Evolutionary conservation across 2,329 filamentous ascomycete species (phyloP).

Genomic region (Arthrinium puccinioides): DNA sequence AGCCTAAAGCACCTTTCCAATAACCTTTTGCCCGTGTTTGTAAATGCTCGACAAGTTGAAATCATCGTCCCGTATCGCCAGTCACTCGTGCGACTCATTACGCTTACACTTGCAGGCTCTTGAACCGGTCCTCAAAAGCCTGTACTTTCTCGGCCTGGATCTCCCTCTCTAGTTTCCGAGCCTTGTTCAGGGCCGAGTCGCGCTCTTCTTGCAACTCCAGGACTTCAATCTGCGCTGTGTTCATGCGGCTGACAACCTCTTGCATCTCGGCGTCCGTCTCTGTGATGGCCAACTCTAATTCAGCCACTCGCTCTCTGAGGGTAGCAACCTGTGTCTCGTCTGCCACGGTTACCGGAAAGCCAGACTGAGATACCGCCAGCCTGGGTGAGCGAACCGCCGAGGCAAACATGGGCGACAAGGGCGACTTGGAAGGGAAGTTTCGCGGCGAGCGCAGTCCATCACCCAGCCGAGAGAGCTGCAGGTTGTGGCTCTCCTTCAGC

Average conservation of each 20-base stretch:
- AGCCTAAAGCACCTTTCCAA: too few relatives aligned
- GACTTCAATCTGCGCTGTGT: conserved; percentile 75
- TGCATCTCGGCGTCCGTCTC: conserved; percentile 78
- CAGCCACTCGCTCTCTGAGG: conserved; percentile 6
- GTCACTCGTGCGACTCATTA: too few relatives aligned
- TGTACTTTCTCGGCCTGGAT: conserved; percentile 59
- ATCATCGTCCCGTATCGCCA: too few relatives aligned
- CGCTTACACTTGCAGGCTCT: conserved; percentile 20
- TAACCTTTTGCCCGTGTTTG: too few relatives aligned
- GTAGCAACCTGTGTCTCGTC: conserved; percentile 68
- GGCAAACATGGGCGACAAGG: conserved; percentile 55
- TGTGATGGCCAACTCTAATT: conserved; percentile 44
- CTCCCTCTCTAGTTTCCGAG: conserved; percentile 59
- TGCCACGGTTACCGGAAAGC: conserved; percentile 55
- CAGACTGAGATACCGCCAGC: conserved; percentile 37
- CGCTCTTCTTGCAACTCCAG: conserved; percentile 68
- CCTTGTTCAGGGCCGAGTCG: conserved; percentile 67
- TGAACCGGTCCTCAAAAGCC: conserved; percentile 35
- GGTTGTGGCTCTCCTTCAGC: conserved; percentile 69
- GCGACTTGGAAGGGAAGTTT: conserved; percentile 49
- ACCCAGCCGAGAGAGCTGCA: conserved; percentile 69
- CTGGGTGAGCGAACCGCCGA: conserved; percentile 45
- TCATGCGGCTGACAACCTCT: conserved; percentile 76
- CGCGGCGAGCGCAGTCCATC: conserved; percentile 39
- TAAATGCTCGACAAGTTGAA: too few relatives aligned